Evolutionary conservation across 805 yeast species (phyloP).

Genomic region (Ogataea methanolica): DNA sequence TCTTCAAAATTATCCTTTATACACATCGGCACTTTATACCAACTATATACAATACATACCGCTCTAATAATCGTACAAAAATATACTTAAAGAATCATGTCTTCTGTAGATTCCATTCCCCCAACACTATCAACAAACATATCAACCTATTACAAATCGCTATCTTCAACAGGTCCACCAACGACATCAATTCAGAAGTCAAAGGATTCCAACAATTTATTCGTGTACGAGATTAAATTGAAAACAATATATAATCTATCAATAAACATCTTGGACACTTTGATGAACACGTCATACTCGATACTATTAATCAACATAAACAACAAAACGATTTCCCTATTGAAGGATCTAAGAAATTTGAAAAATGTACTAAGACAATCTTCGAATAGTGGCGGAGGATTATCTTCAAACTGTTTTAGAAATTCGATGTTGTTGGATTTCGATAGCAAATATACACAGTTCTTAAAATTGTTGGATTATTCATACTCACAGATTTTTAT

Average conservation of each 20-base stretch:
- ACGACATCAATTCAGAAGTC: neutral
- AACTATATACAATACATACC: too few relatives aligned
- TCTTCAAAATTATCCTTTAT: too few relatives aligned
- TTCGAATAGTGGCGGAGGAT: constrained; percentile 8
- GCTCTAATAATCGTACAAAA: neutral
- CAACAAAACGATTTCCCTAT: constrained; percentile 3
- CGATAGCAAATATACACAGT: neutral
- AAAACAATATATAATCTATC: constrained; percentile 16
- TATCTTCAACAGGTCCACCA: constrained; percentile 2
- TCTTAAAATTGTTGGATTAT: constrained; percentile 6
- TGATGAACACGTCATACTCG: constrained; percentile 5
- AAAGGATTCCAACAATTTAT: constrained; percentile 4
- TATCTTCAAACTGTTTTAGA: constrained; percentile 14
- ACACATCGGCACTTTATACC: too few relatives aligned
- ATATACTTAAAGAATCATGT: constrained; percentile 1
- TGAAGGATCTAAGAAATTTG: constrained; percentile 9
- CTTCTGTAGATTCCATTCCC: constrained; percentile 9
- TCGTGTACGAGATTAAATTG: constrained; percentile 8
- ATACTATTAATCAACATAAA: constrained; percentile 10
- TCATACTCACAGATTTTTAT: neutral
- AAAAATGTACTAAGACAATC: constrained; percentile 7
- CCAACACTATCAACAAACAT: constrained; percentile 4
- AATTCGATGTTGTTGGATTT: constrained; percentile 8
- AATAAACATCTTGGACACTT: constrained; percentile 11
- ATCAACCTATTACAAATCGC: neutral